Percentiles rank a stretch among this genome's conserved stretches.
phyloP scores from a whole-genome alignment of 192 early-diverging fungal species.

The Linnemannia hyalina region DNA sequence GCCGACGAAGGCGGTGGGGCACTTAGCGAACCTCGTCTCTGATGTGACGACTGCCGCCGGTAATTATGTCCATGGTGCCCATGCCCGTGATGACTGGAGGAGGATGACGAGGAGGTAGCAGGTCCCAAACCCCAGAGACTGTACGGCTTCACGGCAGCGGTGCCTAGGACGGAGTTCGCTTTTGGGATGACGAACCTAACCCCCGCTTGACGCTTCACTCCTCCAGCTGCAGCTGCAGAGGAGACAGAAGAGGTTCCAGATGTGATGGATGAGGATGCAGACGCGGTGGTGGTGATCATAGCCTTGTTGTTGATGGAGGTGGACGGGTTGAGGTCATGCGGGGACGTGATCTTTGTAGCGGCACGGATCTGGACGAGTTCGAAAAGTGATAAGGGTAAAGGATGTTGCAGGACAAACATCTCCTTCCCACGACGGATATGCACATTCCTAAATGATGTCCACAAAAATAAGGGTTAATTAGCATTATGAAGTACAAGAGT shows the following conservation, averaged over 20 bases:
- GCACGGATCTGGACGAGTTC: constrained; percentile 48
- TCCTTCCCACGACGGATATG: constrained; percentile 42
- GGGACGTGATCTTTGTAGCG: constrained; percentile 37
- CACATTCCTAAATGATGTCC: constrained; percentile 18
- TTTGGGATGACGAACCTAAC: constrained; percentile 45
- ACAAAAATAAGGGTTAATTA: not conserved
- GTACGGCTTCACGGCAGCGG: constrained; percentile 38
- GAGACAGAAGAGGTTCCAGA: not conserved
- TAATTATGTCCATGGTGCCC: constrained; percentile 17
- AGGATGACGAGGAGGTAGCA: not conserved
- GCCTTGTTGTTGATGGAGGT: not conserved
- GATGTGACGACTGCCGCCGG: constrained; percentile 16
- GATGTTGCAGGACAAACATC: constrained; percentile 32
- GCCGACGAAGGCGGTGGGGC: not conserved
- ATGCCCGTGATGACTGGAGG: not conserved
- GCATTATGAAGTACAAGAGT: too few species aligned
- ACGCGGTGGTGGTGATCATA: not conserved
- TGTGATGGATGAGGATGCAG: not conserved
- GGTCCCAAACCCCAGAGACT: constrained; percentile 53
- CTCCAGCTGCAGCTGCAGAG: not conserved
- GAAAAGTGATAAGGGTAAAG: constrained; percentile 38
- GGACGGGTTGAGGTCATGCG: constrained; percentile 16
- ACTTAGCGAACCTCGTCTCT: not conserved
- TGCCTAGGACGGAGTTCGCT: constrained; percentile 46
- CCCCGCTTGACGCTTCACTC: not conserved